Percentiles rank a stretch among this genome's conserved stretches.
Conservation (phyloP, 768 basidiomycete genomes). For the Pulveroboletus frians region DNA sequence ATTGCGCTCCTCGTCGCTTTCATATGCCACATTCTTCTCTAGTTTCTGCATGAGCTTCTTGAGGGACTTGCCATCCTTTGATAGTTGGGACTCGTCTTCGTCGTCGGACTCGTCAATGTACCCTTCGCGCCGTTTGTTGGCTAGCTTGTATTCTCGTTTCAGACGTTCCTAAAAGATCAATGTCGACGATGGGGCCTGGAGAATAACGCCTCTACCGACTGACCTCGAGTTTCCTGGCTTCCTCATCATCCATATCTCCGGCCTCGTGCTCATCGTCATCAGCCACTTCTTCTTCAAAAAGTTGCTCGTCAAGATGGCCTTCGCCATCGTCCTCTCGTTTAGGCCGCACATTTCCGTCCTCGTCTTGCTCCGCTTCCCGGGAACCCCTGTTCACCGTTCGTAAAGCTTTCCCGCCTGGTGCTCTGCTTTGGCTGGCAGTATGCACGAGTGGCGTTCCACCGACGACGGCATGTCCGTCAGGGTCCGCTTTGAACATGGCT, state of each 20-base stretch:
- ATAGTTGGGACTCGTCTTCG: conserved; percentile 54
- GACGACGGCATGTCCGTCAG: conserved; percentile 40
- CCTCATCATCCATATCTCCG: conserved; percentile 74
- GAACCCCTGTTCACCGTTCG: conserved; percentile 66
- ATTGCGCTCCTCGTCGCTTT: conserved; percentile 74
- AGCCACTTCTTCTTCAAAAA: conserved; percentile 79
- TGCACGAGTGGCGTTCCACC: conserved; percentile 46
- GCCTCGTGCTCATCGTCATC: conserved; percentile 82
- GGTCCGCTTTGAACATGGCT: conserved; percentile 66
- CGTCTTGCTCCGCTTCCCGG: conserved; percentile 59
- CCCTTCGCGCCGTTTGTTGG: conserved; percentile 69
- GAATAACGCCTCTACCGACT: conserved; percentile 12
- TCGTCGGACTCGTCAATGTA: conserved; percentile 72
- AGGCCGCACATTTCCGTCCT: conserved; percentile 51
- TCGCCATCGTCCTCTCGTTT: conserved; percentile 66
- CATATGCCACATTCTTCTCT: conserved; percentile 79
- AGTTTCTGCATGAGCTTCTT: conserved; percentile 81
- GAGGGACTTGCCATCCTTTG: conserved; percentile 72
- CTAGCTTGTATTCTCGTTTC: conserved; percentile 74
- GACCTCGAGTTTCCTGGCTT: conserved; percentile 79
- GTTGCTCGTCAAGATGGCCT: conserved; percentile 77
- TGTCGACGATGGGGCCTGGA: not conserved
- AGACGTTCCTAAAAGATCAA: conserved; percentile 58
- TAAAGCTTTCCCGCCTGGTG: conserved; percentile 62
- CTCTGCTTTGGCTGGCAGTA: conserved; percentile 51